These are phyloP conservation scores for Cutaneotrichosporon mucoides DNA, from an alignment of 1,284 basidiomycete genomes.

Conservation along the genomic window DNA sequence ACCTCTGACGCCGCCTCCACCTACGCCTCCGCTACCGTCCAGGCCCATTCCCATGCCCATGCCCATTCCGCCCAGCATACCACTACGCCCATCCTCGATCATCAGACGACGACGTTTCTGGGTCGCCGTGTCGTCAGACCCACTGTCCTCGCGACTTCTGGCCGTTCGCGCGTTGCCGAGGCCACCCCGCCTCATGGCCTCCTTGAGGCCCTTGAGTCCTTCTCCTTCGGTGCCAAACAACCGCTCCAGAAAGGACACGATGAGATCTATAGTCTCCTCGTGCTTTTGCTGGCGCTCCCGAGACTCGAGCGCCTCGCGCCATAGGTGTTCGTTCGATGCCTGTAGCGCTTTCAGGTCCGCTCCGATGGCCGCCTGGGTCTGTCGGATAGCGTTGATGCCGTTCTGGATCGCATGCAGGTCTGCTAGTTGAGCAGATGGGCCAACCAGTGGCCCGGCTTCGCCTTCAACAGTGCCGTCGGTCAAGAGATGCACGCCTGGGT, in stretches of 20 bases:
- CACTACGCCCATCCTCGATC: slow-evolving; percentile 35
- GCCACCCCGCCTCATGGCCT: slow-evolving; percentile 39
- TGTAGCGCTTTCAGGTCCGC: slow-evolving; percentile 84
- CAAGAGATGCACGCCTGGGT: slow-evolving; percentile 30
- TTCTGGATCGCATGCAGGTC: slow-evolving; percentile 50
- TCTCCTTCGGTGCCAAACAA: slow-evolving; percentile 67
- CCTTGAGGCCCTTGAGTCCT: slow-evolving; percentile 41
- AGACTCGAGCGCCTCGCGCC: slow-evolving; percentile 83
- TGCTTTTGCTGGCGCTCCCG: slow-evolving; percentile 80
- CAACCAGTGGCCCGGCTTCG: slow-evolving; percentile 30
- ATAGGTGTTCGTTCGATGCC: slow-evolving; percentile 79
- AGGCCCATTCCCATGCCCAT: no score
- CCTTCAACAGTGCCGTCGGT: slow-evolving; percentile 45
- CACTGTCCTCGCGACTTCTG: slow-evolving; percentile 24
- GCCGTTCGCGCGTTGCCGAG: slow-evolving; percentile 15
- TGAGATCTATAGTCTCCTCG: slow-evolving; percentile 95
- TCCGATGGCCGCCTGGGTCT: slow-evolving; percentile 85
- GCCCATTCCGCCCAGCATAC: no score
- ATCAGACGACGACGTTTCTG: slow-evolving; percentile 40
- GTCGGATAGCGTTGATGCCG: slow-evolving; percentile 82
- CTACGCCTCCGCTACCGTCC: no score
- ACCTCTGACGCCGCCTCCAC: background rate
- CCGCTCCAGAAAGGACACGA: slow-evolving; percentile 87
- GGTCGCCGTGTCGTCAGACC: slow-evolving; percentile 20
- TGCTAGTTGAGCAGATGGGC: slow-evolving; percentile 29